Percentiles rank a stretch among this genome's conserved stretches.
phyloP scores from a whole-genome alignment of 345 rosid genomes.

The Populus simonii region DNA sequence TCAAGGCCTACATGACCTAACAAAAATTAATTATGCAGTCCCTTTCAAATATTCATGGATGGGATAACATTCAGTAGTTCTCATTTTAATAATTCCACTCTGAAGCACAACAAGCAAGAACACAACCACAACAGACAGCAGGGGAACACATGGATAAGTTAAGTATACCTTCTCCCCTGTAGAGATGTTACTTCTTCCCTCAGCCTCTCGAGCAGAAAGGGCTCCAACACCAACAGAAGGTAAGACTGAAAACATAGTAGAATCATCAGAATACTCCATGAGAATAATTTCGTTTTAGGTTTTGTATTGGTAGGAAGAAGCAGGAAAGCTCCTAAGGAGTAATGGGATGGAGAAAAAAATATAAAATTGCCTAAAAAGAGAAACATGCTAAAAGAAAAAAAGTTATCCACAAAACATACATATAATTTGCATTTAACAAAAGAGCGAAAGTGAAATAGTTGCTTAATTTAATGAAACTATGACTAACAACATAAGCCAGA shows the following conservation, averaged over 20 bases:
- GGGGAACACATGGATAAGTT: not conserved
- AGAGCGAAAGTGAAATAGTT: not conserved
- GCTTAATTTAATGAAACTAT: not conserved
- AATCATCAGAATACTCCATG: not conserved
- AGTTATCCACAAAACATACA: not conserved
- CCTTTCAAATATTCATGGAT: not conserved
- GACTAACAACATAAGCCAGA: not conserved
- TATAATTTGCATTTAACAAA: not conserved
- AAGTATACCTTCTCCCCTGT: constrained; percentile 76
- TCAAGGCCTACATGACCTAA: not conserved
- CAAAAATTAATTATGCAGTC: not conserved
- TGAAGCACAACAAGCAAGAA: not conserved
- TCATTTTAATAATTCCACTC: not conserved
- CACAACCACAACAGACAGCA: not conserved
- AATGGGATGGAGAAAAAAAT: not conserved
- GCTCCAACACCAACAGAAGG: constrained; percentile 97
- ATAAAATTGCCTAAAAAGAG: not conserved
- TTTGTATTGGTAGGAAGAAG: not conserved
- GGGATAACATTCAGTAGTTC: not conserved
- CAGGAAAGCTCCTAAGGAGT: not conserved
- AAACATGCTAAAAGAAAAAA: not conserved
- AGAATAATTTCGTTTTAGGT: not conserved
- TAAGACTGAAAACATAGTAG: constrained; percentile 49
- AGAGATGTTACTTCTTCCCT: constrained; percentile 84
- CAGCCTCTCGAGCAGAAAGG: constrained; percentile 93